Evolutionary conservation across 768 basidiomycete species (phyloP).

Genomic region (Boletus sp.): DNA sequence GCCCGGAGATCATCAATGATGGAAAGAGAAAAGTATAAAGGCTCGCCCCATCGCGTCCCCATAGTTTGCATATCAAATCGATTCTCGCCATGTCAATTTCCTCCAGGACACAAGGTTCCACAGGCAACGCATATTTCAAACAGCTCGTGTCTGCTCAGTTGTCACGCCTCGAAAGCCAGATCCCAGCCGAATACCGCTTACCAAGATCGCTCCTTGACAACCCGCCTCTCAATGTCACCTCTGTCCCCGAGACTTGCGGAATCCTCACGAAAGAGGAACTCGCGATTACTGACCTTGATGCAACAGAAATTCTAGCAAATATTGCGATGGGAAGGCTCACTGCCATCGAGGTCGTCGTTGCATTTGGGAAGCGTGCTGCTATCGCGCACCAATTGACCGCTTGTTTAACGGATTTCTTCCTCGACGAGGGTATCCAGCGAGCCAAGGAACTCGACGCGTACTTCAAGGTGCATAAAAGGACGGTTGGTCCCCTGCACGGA

Average conservation of each 20-base stretch:
- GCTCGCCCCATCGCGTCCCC: background rate
- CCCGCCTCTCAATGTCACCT: slow-evolving; percentile 33
- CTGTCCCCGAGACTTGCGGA: slow-evolving; percentile 32
- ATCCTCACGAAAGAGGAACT: slow-evolving; percentile 34
- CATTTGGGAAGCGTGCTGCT: slow-evolving; percentile 50
- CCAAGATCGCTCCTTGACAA: slow-evolving; percentile 15
- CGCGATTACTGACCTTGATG: slow-evolving; percentile 36
- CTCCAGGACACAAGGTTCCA: slow-evolving; percentile 22
- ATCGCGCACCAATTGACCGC: slow-evolving; percentile 48
- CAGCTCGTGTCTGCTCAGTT: slow-evolving; percentile 18
- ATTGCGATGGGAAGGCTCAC: slow-evolving; percentile 33
- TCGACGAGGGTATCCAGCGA: slow-evolving; percentile 39
- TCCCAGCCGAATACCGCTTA: slow-evolving; percentile 21
- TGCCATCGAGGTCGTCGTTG: slow-evolving; percentile 40
- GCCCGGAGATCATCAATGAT: background rate
- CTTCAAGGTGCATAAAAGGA: slow-evolving; percentile 36
- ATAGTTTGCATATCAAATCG: background rate
- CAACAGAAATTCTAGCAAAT: slow-evolving; percentile 30
- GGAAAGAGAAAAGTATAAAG: background rate
- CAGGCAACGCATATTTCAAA: slow-evolving; percentile 21
- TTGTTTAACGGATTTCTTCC: slow-evolving; percentile 45
- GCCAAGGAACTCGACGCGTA: slow-evolving; percentile 44
- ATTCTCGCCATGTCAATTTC: slow-evolving; percentile 17
- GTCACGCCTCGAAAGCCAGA: slow-evolving; percentile 23
- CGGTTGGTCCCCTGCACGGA: slow-evolving; percentile 45